Evolutionary conservation across 1,139 yeast species (phyloP), one percentile per base, ranked within the genome.

Genomic region (Protomyces pachydermus): DNA sequence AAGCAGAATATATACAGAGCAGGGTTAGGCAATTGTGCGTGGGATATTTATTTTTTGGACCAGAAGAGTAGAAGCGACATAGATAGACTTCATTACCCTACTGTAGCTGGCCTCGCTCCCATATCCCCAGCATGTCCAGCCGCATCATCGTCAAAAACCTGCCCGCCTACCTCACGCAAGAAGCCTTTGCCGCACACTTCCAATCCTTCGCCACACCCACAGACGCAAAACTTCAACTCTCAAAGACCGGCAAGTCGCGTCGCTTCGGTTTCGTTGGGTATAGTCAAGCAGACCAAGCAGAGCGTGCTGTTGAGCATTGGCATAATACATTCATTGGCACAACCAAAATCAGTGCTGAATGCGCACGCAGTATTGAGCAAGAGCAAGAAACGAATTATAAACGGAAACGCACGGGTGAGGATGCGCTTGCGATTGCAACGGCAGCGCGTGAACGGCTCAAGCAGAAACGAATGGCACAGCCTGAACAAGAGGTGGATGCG

Each of bases 71-170:
- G 20, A 20, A 20, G 20, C 2, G 20, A 20, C 1, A n/a, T 16
- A 42, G 23, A 16, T 42, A 16, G 8, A 42, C 20, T 25, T 25
- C 32, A 6, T 25, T 25, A 6, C 1, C 32, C 32, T 28, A 2
- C 32, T 28, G 4, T 6, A 28, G 32, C 32, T 4, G 32, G 32
- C 32, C 42, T 9, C 9, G 42, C 42, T 37, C 42, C 1, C 32
- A 10, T 4, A 42, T 4, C 23, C 12, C 18, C 48, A 34, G 10
- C 48, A 58, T 58, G 62, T 48, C 56, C 9, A 60, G 98, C 50
- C 87, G 99, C 76, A 81, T 95, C 66, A 93, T 93, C 71, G 96
- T 95, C n/a, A 95, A 90, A 75, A 96, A 96, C 54, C 80, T 93
- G 66, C 98, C 99, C 28, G 79, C 80, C 68, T 88, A 88, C 73